Conservation (phyloP, 441 rosid species). For the Syzygium malaccense region DNA sequence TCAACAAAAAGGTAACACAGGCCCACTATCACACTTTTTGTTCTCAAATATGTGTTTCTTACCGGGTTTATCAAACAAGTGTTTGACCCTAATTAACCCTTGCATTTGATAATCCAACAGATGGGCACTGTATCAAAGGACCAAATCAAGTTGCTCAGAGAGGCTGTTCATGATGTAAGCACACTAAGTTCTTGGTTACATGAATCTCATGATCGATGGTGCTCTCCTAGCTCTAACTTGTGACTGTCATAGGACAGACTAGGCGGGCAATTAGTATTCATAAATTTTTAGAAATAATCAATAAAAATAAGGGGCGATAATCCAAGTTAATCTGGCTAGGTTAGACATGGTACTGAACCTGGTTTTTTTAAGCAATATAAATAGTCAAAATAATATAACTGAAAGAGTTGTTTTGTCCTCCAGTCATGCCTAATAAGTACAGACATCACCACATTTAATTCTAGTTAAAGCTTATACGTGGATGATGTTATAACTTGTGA, state of each 20-base stretch:
- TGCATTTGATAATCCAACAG: conserved; percentile 13
- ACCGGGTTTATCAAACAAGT: background rate
- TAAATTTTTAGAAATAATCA: background rate
- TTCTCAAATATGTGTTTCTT: background rate
- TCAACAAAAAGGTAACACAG: conserved; percentile 30
- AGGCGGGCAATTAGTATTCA: background rate
- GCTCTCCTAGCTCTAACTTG: background rate
- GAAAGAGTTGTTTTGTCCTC: background rate
- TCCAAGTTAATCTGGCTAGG: background rate
- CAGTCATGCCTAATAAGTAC: background rate
- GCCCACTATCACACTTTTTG: background rate
- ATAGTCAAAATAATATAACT: background rate
- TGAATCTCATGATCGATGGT: background rate
- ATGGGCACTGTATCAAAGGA: conserved; percentile 27
- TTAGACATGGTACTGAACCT: background rate
- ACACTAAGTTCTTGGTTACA: background rate
- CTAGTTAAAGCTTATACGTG: background rate
- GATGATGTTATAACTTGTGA: background rate
- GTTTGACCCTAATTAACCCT: background rate
- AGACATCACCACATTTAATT: background rate
- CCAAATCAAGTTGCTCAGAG: conserved; percentile 31
- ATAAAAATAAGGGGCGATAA: background rate
- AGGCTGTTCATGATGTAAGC: conserved; percentile 50
- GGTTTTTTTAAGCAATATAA: background rate
- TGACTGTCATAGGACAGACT: background rate